A percentile compares a stretch with the other conserved stretches of the same genome.
Evolutionary conservation across 306 rosid species (phyloP).

Genomic region (Casuarina equisetifolia): DNA sequence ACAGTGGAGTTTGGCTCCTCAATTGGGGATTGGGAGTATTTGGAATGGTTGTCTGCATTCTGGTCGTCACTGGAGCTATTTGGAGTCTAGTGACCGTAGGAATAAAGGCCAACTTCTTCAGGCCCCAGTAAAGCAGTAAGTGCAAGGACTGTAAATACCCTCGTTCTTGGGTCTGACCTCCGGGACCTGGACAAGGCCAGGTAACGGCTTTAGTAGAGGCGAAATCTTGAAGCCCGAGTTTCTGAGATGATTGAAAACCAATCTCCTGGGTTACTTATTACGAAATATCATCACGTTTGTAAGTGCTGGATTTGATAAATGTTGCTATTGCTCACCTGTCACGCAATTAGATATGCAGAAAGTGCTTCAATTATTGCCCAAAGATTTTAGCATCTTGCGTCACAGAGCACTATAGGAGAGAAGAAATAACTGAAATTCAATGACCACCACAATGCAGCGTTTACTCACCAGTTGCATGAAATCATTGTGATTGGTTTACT

Average conservation of each 20-base stretch:
- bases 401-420: not conserved
- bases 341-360: not conserved
- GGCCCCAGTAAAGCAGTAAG: slow-evolving; percentile 40
- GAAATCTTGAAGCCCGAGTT: not conserved
- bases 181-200: not conserved
- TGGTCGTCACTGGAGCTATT: slow-evolving; percentile 62
- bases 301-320: no score
- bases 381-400: not conserved
- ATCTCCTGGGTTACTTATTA: not conserved
- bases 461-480: not conserved
- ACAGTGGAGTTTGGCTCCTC: slow-evolving; percentile 41
- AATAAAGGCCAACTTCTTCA: slow-evolving; percentile 60
- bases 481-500: not conserved
- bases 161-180: not conserved
- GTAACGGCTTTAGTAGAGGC: not conserved
- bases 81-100: slow-evolving; percentile 56
- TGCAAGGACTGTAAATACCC: not conserved
- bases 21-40: slow-evolving; percentile 49
- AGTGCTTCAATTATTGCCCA: not conserved
- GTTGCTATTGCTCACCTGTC: not conserved
- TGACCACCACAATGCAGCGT: not conserved
- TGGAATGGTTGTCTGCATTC: slow-evolving; percentile 55
- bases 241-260: not conserved
- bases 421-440: not conserved
- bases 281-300: not conserved